Percentiles rank a stretch among this genome's conserved stretches.
Conservation (phyloP, 129 eudicot genomes). For the Saposhnikovia divaricata region DNA sequence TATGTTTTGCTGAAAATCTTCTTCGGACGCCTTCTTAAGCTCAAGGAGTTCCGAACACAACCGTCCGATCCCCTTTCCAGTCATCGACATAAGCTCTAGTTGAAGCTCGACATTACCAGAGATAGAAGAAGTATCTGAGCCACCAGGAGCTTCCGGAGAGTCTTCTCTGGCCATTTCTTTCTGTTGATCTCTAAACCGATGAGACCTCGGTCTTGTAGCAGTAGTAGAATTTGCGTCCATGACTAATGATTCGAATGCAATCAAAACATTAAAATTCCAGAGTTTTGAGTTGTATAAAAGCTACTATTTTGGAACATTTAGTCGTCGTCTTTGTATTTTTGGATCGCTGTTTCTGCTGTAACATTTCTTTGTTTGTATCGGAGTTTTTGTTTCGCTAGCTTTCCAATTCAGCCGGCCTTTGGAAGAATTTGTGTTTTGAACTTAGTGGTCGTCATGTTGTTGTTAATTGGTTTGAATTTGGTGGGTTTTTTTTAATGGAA, state of each 20-base stretch:
- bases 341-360: conserved; percentile 17
- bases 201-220: conserved; percentile 30
- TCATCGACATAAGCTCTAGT: conserved; percentile 63
- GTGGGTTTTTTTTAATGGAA: neutral
- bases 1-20: conserved; percentile 60
- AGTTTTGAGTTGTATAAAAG: neutral
- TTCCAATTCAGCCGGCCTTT: conserved; percentile 15
- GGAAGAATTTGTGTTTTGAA: neutral
- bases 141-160: conserved; percentile 24
- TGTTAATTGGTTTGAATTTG: neutral
- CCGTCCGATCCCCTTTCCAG: conserved; percentile 75
- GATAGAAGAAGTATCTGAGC: conserved; percentile 36
- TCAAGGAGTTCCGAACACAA: conserved; percentile 70
- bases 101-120: conserved; percentile 37
- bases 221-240: conserved; percentile 38
- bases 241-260: conserved; percentile 9
- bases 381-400: neutral
- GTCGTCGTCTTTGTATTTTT: conserved; percentile 11
- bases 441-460: neutral
- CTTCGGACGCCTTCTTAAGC: conserved; percentile 59
- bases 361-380: conserved; percentile 40
- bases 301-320: conserved; percentile 4
- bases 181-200: conserved; percentile 57
- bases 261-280: neutral
- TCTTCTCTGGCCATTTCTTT: conserved; percentile 36